Evolutionary conservation across 192 early-diverging fungal species (phyloP).

Genomic region (Backusella tuberculispora): DNA sequence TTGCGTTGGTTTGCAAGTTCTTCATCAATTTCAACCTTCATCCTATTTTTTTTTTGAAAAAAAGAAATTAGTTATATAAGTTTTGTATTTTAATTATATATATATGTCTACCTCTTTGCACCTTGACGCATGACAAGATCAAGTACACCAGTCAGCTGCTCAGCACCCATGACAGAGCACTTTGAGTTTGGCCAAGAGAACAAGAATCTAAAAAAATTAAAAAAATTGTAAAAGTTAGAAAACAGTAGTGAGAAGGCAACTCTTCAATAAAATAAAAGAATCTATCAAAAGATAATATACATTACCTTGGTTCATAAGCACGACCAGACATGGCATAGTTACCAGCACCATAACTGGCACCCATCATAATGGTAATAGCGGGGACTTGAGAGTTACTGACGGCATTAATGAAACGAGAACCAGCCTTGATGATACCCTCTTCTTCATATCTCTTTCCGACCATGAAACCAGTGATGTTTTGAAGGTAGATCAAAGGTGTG

Average conservation of each 20-base stretch:
- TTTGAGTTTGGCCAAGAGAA: conserved; percentile 73
- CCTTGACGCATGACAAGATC: conserved; percentile 69
- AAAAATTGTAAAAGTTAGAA: too few species aligned
- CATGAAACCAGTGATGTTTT: conserved; percentile 78
- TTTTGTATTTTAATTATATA: not conserved
- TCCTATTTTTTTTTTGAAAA: conserved; percentile 37
- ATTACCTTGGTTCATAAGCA: conserved; percentile 61
- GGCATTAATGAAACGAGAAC: conserved; percentile 68
- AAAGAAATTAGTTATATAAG: not conserved
- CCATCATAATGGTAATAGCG: conserved; percentile 66
- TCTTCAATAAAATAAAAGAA: not conserved
- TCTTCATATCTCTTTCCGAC: conserved; percentile 70
- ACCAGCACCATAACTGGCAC: conserved; percentile 69
- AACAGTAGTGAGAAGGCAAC: not conserved
- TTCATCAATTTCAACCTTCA: conserved; percentile 57
- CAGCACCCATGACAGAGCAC: conserved; percentile 73
- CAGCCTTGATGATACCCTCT: conserved; percentile 73
- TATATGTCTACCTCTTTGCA: conserved; percentile 48
- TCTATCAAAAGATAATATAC: not conserved
- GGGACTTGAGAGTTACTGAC: conserved; percentile 64
- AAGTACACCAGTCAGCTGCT: conserved; percentile 70
- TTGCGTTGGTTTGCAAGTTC: conserved; percentile 50
- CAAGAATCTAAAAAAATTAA: conserved; percentile 49
- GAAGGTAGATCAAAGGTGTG: conserved; percentile 62
- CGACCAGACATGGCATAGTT: conserved; percentile 75